Conservation (phyloP, 257 asterid species). For the Nicotiana otophora region DNA sequence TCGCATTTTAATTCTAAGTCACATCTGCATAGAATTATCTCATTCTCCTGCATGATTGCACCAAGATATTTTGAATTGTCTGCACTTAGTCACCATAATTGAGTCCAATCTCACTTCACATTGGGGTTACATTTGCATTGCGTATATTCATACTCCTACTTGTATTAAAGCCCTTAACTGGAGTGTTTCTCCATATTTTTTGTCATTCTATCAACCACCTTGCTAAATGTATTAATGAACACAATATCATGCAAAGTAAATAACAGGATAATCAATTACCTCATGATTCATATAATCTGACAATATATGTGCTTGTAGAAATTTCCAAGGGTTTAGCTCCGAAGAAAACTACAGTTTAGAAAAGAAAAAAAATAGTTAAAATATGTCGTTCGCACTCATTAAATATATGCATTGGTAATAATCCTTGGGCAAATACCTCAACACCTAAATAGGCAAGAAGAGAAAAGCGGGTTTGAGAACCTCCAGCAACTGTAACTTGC, state of each 20-base stretch:
- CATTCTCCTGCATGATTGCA: background rate
- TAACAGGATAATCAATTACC: slow-evolving; percentile 43
- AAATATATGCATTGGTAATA: background rate
- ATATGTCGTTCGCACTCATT: background rate
- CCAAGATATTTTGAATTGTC: background rate
- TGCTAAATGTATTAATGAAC: background rate
- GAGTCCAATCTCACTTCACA: background rate
- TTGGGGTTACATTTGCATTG: background rate
- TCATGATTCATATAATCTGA: slow-evolving; percentile 81
- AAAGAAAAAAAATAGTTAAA: background rate
- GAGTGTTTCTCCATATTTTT: background rate
- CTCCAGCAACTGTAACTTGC: slow-evolving; percentile 74
- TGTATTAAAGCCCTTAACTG: background rate
- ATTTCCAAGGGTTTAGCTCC: slow-evolving; percentile 90
- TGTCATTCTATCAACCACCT: background rate
- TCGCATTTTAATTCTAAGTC: background rate
- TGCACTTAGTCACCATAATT: background rate
- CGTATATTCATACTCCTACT: background rate
- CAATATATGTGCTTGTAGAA: slow-evolving; percentile 59
- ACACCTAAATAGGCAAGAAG: slow-evolving; percentile 78
- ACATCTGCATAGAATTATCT: background rate
- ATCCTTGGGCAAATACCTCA: slow-evolving; percentile 50
- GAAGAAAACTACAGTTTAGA: slow-evolving; percentile 65
- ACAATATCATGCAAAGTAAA: background rate
- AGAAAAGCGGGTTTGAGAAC: slow-evolving; percentile 76